A percentile compares a stretch with the other conserved stretches of the same genome.
These are phyloP conservation scores for Epichloe glyceriae DNA, from an alignment of 2,329 filamentous ascomycete species.

Conservation along the genomic window DNA sequence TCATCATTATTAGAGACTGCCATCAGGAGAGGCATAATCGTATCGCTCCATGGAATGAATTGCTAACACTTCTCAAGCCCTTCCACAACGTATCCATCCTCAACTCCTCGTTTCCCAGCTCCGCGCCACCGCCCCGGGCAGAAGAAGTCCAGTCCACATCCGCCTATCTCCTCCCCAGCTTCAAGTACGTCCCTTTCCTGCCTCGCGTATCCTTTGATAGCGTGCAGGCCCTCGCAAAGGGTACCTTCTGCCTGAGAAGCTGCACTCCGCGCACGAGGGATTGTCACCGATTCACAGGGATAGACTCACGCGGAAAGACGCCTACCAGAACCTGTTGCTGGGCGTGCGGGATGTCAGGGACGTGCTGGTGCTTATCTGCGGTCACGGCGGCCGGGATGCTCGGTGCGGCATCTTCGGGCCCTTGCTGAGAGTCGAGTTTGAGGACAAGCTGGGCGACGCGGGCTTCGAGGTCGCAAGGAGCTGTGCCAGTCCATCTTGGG, in stretches of 20 bases:
- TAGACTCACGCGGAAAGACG: conserved; percentile 35
- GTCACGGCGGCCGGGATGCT: conserved; percentile 68
- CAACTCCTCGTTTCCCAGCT: conserved; percentile 60
- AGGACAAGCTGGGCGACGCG: conserved; percentile 36
- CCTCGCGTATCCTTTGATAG: conserved; percentile 46
- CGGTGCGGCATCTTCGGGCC: conserved; percentile 76
- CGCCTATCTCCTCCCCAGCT: conserved; percentile 68
- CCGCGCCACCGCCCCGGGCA: conserved; percentile 27
- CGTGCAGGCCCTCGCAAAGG: conserved; percentile 45
- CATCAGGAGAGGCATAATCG: too few species aligned
- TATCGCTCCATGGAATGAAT: background rate
- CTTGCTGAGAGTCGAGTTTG: conserved; percentile 58
- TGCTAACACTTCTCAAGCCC: conserved; percentile 38
- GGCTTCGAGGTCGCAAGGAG: conserved; percentile 35
- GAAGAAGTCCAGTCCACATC: conserved; percentile 42
- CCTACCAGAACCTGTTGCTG: conserved; percentile 36
- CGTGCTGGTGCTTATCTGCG: conserved; percentile 73
- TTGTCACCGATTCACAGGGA: conserved; percentile 46
- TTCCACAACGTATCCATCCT: conserved; percentile 71
- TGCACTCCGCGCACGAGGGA: conserved; percentile 48
- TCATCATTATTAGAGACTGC: conserved; percentile 7
- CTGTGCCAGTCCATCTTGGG: conserved; percentile 22
- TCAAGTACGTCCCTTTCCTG: conserved; percentile 65
- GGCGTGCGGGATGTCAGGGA: conserved; percentile 51
- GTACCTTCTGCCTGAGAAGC: conserved; percentile 48